Evolutionary conservation across 495 filamentous ascomycete genomes (phyloP).

Genomic region (Diplogelasinospora grovesii): DNA sequence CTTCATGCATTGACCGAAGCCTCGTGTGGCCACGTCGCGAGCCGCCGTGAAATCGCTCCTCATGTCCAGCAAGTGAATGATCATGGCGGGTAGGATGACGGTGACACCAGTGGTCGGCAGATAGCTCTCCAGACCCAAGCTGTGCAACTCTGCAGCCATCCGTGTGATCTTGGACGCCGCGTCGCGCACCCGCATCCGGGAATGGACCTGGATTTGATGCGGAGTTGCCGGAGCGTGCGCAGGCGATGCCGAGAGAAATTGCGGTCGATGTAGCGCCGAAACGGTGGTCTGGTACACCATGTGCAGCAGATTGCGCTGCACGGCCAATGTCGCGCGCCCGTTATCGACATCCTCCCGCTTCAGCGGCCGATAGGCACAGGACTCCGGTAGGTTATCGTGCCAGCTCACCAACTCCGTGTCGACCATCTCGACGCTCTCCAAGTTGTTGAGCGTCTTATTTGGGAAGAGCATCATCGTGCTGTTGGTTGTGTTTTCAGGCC

Average conservation of each 20-base stretch:
- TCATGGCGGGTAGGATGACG: slow-evolving; percentile 81
- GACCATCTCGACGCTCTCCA: slow-evolving; percentile 63
- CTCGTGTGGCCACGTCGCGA: slow-evolving; percentile 59
- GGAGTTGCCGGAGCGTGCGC: slow-evolving; percentile 44
- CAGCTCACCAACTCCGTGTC: slow-evolving; percentile 69
- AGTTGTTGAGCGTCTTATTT: slow-evolving; percentile 72
- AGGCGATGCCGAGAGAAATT: slow-evolving; percentile 70
- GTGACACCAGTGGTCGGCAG: slow-evolving; percentile 86
- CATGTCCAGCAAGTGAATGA: slow-evolving; percentile 85
- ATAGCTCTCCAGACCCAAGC: slow-evolving; percentile 61
- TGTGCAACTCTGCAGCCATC: slow-evolving; percentile 66
- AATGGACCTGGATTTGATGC: slow-evolving; percentile 56
- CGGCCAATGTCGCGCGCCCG: slow-evolving; percentile 45
- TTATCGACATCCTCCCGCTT: slow-evolving; percentile 39
- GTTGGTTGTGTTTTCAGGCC: slow-evolving; percentile 59
- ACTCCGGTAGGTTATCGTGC: slow-evolving; percentile 59
- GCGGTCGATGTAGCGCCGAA: slow-evolving; percentile 80
- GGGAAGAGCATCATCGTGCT: slow-evolving; percentile 88
- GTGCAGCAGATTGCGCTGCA: slow-evolving; percentile 73
- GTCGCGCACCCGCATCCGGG: slow-evolving; percentile 68
- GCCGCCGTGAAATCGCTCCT: slow-evolving; percentile 57
- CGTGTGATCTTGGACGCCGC: slow-evolving; percentile 74
- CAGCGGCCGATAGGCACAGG: slow-evolving; percentile 54
- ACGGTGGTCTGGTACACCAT: slow-evolving; percentile 86
- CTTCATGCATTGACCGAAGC: slow-evolving; percentile 80